Conservation (phyloP, 352 stramenopile species). For the Thalassiosira livingstoniorum region DNA sequence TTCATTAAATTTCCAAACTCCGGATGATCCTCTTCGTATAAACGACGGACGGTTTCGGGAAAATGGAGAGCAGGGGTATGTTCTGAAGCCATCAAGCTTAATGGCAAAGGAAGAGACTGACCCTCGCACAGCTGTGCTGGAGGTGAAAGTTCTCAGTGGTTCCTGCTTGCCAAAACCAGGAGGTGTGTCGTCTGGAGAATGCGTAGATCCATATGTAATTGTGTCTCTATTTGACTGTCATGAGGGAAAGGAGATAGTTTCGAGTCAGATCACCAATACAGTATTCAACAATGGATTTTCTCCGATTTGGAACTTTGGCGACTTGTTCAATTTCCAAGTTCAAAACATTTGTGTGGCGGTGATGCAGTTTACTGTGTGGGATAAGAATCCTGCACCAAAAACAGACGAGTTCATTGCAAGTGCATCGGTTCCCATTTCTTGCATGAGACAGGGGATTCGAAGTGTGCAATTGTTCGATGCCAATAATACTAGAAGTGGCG, state of each 20-base stretch:
- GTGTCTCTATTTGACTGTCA: conserved; percentile 79
- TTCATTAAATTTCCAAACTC: conserved; percentile 91
- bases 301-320: conserved; percentile 80
- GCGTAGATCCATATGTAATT: conserved; percentile 83
- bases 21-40: conserved; percentile 80
- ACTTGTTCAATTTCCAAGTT: conserved; percentile 79
- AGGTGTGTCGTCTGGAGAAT: conserved; percentile 70
- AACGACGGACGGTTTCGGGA: conserved; percentile 90
- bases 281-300: conserved; percentile 84
- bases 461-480: conserved; percentile 82
- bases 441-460: conserved; percentile 77
- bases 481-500: conserved; percentile 77
- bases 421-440: conserved; percentile 81
- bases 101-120: conserved; percentile 62
- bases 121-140: conserved; percentile 60
- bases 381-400: conserved; percentile 68
- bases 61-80: conserved; percentile 89
- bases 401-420: conserved; percentile 81
- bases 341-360: conserved; percentile 77
- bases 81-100: conserved; percentile 87
- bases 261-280: conserved; percentile 62
- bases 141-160: conserved; percentile 79
- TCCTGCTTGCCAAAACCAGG: conserved; percentile 83
- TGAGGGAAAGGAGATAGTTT: conserved; percentile 67
- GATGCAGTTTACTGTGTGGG: conserved; percentile 80